Evolutionary conservation across 2,329 filamentous ascomycete genomes (phyloP), one percentile per base, ranked within the genome.

Genomic region (Kalmusia sp.): DNA sequence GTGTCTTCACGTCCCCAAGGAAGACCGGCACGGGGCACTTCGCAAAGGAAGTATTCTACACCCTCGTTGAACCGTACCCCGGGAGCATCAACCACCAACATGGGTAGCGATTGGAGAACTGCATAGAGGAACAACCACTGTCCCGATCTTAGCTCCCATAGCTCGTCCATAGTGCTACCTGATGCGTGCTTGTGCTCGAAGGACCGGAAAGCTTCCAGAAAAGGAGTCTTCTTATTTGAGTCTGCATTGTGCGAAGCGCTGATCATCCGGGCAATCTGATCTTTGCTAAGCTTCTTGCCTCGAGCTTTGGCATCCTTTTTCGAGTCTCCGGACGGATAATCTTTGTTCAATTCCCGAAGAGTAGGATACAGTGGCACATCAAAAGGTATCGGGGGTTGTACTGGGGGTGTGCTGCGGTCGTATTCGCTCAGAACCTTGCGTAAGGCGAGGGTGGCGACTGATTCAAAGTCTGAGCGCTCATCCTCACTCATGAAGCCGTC

Each of bases 321-420:
- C 1, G 84, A 71, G 17, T 90, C 83, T 27, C 91, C 80, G 1
- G 82, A 81, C 55, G 83, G 76, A 68, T 85, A 90, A 37, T 86
- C 88, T 34, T 85, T 82, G 51, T 88, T 81, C 15, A 92, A 81
- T 1, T 85, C 79, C 27, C 82, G 80, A 64, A 96, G 82, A 1
- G 82, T 84, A 0, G 93, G 93, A 21, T 96, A 76, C 59, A 87
- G 84, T 2, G 95, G 93, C 4, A 91, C 80, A 69, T 98, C 93
- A 67, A 93, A 98, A 0, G 95, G 93, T 50, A 98, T 87, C 0
- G 93, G 92, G 0, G 95, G 95, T 54, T 93, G 85, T 0, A 98
- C 92, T 0, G 95, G 95, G 1, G 93, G 92, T 12, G 88, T 91
- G 7, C 90, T 93, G 54, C 89, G 86, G 70, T 99, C 95, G 67